phyloP scores from a whole-genome alignment of 495 filamentous ascomycete species.

The Trichoderma gamsii region DNA sequence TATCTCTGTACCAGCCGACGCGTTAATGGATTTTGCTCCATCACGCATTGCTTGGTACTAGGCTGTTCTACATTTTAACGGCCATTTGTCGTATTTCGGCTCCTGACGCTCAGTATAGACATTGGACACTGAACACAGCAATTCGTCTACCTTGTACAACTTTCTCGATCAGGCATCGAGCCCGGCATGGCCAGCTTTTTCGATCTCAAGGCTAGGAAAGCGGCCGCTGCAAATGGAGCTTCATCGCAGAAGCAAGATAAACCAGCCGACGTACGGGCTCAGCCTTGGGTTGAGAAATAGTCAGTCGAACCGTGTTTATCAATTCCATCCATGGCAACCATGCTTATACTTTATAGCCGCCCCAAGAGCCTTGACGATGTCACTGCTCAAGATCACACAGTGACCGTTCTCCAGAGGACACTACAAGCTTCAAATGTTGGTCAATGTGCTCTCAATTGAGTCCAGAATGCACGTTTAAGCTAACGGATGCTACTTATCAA shows the following conservation, averaged over 20 bases:
- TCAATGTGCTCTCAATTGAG: neutral
- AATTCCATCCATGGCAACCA: neutral
- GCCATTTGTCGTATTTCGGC: neutral
- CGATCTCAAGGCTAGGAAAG: slow-evolving; percentile 86
- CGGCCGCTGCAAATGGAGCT: slow-evolving; percentile 57
- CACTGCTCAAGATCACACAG: slow-evolving; percentile 95
- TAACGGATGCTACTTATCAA: slow-evolving; percentile 27
- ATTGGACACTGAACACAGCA: neutral
- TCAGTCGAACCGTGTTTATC: slow-evolving; percentile 37
- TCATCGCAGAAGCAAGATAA: slow-evolving; percentile 45
- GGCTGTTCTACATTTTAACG: neutral
- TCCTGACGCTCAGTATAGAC: neutral
- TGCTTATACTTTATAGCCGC: slow-evolving; percentile 52
- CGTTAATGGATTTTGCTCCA: slow-evolving; percentile 13
- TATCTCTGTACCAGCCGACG: neutral
- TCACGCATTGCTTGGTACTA: neutral
- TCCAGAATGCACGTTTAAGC: neutral
- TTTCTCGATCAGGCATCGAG: neutral
- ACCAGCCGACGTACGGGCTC: slow-evolving; percentile 56
- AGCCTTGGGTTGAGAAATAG: slow-evolving; percentile 99
- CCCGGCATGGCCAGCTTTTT: slow-evolving; percentile 75
- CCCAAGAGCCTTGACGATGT: slow-evolving; percentile 92
- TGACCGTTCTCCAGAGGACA: slow-evolving; percentile 83
- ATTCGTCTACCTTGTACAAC: neutral
- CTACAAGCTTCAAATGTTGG: slow-evolving; percentile 87